Evolutionary conservation across 345 rosid species (phyloP).

Genomic region (Populus deltoides): DNA sequence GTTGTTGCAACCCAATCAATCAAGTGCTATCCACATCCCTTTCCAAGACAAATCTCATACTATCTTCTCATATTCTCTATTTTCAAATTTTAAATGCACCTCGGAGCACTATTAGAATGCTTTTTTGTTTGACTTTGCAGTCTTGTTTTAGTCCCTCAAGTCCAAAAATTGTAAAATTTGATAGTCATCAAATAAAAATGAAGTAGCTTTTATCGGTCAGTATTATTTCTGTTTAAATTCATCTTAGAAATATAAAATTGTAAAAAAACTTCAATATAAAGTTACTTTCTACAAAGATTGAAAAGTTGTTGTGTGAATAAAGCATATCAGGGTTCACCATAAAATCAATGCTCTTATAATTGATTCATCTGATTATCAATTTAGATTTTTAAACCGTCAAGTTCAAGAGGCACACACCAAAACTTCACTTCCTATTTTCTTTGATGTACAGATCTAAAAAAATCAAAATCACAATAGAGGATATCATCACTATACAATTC

Average conservation of each 20-base stretch:
- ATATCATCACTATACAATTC: conserved; percentile 22
- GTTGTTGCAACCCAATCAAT: neutral
- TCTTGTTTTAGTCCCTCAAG: neutral
- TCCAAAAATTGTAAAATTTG: neutral
- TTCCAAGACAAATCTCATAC: neutral
- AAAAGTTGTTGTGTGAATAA: neutral
- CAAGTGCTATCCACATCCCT: neutral
- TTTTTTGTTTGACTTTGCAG: neutral
- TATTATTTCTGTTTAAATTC: neutral
- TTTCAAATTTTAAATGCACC: neutral
- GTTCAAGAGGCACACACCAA: conserved; percentile 5
- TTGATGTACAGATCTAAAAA: conserved; percentile 19
- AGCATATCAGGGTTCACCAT: neutral
- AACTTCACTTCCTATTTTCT: conserved; percentile 14
- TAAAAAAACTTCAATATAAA: neutral
- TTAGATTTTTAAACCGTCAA: conserved; percentile 4
- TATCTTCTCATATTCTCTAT: neutral
- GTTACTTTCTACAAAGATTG: neutral
- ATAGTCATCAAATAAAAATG: neutral
- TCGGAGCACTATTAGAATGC: neutral
- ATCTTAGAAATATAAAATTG: neutral
- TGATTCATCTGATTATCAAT: neutral
- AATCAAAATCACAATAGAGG: conserved; percentile 22
- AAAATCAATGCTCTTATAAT: neutral
- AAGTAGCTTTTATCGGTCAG: neutral